phyloP scores from a whole-genome alignment of 495 filamentous ascomycete genomes.

The Aspergillus incahuasiensis region DNA sequence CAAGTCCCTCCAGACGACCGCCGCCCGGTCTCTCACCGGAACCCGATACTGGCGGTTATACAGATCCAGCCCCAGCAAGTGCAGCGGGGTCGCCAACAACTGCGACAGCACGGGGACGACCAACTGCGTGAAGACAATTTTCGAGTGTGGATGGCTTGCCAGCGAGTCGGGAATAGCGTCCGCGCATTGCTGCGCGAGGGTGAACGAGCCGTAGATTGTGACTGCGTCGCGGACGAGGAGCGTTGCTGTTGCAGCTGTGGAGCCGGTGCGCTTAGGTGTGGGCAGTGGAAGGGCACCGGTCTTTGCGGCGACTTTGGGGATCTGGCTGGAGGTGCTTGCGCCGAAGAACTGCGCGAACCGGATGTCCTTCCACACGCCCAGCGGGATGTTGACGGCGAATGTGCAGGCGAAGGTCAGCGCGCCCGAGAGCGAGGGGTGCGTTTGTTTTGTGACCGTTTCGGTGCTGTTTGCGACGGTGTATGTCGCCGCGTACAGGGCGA shows the following conservation, averaged over 20 bases:
- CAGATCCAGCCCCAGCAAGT: conserved; percentile 77
- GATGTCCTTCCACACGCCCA: conserved; percentile 45
- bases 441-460: conserved; percentile 31
- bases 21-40: conserved; percentile 50
- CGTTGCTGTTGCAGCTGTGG: conserved; percentile 33
- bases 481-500: conserved; percentile 78
- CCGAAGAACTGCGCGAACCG: conserved; percentile 43
- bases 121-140: conserved; percentile 62
- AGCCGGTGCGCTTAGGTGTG: conserved; percentile 14
- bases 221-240: conserved; percentile 74
- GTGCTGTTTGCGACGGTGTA: conserved; percentile 82
- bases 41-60: conserved; percentile 61
- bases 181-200: conserved; percentile 53
- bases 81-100: conserved; percentile 73
- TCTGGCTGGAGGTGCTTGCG: conserved; percentile 13
- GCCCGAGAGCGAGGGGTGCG: conserved; percentile 40
- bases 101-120: conserved; percentile 74
- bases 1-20: conserved; percentile 68
- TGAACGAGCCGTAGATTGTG: conserved; percentile 88
- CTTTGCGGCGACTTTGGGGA: background rate
- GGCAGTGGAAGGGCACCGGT: background rate
- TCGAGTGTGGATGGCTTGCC: conserved; percentile 24
- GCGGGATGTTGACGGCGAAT: conserved; percentile 37
- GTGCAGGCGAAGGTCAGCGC: conserved; percentile 35
- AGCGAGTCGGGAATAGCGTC: conserved; percentile 33